Conservation (phyloP, 306 rosid genomes). For the Vicia faba region DNA sequence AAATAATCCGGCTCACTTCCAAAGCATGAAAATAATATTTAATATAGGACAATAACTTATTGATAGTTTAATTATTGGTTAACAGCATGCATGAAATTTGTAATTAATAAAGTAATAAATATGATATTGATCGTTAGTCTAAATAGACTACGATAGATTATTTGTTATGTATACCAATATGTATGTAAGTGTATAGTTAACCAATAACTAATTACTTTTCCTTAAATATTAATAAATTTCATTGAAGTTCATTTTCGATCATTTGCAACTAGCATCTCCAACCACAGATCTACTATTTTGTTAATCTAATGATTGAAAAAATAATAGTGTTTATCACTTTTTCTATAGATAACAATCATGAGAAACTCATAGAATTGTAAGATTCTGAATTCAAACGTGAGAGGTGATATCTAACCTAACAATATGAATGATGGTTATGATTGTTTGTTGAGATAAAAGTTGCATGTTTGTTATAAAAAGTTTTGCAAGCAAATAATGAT, state of each 20-base stretch:
- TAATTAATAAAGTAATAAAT: no score
- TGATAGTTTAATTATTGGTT: not conserved
- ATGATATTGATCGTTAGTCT: no score
- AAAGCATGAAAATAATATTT: slow-evolving; percentile 5
- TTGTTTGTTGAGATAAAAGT: no score
- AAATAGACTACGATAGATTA: not conserved
- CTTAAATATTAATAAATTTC: no score
- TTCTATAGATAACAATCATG: no score
- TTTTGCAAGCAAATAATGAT: no score
- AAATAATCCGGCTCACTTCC: not conserved
- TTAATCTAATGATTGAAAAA: not conserved
- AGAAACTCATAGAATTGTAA: no score
- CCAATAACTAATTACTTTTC: not conserved
- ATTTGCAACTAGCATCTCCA: not conserved
- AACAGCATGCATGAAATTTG: not conserved
- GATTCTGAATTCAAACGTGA: no score
- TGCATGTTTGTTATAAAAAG: no score
- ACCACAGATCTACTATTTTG: not conserved
- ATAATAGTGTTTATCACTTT: not conserved
- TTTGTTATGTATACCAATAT: not conserved
- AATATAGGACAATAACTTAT: not conserved
- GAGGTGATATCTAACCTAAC: no score
- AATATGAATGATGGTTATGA: no score
- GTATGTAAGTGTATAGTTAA: not conserved
- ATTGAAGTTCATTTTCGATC: no score